Base-by-base conservation (phyloP, 2,329 filamentous ascomycete species). In the Akanthomyces muscarius region DNA sequence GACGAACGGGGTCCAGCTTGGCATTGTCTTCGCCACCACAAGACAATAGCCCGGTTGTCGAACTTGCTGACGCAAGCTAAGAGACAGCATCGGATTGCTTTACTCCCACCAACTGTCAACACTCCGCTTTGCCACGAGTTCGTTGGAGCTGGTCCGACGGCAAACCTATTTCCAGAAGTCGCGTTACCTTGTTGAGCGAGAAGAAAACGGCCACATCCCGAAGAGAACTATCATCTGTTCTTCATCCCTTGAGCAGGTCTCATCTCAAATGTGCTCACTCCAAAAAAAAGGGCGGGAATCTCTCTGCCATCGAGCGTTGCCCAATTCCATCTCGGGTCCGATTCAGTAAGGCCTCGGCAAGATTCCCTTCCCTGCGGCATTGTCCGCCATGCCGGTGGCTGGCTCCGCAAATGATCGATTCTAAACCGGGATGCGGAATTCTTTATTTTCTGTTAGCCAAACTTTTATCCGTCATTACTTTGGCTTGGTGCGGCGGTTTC, bases 231-330 rank as follows among this genome's bases (percentile, higher is more conserved):
- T 41, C 45, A 18, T 36, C 21, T 51, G 21, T 53, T 45, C 36
- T 54, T 48, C 28, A 61, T 61, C 59, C 59, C 59, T 61, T 61
- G 50, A 38, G 48, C 41, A 52, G 50, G 59, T 61, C 50, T 61
- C 50, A 54, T 61, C 58, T 28, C 16, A 21, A 28, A 14, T 47
- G 25, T 21, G 25, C 28, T 42, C 57, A 45, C 36, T 45, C 57
- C 25, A n/a, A 1, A 52, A 33, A 52, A 52, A 52, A 52, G 47
- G 57, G 47, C 44, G 56, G 45, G 11, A n/a, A n/a, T 23, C 30
- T 42, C 44, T 28, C 13, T n/a, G 14, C 33, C 47, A 30, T 44
- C 38, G 13, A 59, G 45, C 21, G 23, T 28, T 33, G 23, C 16
- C 47, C 36, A 5, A 38, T 16, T 14, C 48, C 45, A 36, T 53